Conservation (phyloP, 1,284 basidiomycete species). For the Gastroboletus turbinatus region DNA sequence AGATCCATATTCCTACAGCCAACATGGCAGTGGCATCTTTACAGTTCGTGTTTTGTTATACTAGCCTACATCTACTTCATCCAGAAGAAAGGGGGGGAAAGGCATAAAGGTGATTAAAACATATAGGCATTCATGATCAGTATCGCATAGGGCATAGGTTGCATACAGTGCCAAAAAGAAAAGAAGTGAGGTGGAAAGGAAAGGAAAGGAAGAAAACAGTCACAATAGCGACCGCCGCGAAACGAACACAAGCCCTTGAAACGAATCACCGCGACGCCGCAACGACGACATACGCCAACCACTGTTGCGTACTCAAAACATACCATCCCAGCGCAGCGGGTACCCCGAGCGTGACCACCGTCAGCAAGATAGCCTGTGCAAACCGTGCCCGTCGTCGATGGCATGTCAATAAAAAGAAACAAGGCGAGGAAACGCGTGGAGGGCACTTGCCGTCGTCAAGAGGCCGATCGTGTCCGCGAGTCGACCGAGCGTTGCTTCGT, state of each 20-base stretch:
- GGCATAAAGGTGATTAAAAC: constrained; percentile 1
- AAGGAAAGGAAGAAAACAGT: background rate
- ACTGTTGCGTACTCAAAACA: constrained; percentile 2
- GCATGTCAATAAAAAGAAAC: background rate
- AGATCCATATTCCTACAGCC: background rate
- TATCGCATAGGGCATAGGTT: constrained; percentile 3
- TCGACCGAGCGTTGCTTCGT: constrained; percentile 28
- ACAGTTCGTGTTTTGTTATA: background rate
- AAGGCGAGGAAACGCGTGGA: background rate
- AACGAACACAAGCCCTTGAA: background rate
- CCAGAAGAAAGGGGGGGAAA: background rate
- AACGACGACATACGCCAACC: constrained; percentile 15
- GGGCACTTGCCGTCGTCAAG: constrained; percentile 16
- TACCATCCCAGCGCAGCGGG: constrained; percentile 25
- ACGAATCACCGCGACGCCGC: constrained; percentile 4
- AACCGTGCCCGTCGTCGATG: background rate
- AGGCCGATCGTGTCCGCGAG: constrained; percentile 25
- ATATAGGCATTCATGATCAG: background rate
- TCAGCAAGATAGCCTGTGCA: constrained; percentile 12
- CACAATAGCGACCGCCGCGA: background rate
- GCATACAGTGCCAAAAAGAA: background rate
- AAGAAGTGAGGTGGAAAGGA: background rate
- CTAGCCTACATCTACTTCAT: constrained; percentile 2
- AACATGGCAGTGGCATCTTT: no score
- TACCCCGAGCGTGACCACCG: constrained; percentile 20